phyloP scores from a whole-genome alignment of 2,329 filamentous ascomycete genomes.

The Ploettnerulaceae sp. region DNA sequence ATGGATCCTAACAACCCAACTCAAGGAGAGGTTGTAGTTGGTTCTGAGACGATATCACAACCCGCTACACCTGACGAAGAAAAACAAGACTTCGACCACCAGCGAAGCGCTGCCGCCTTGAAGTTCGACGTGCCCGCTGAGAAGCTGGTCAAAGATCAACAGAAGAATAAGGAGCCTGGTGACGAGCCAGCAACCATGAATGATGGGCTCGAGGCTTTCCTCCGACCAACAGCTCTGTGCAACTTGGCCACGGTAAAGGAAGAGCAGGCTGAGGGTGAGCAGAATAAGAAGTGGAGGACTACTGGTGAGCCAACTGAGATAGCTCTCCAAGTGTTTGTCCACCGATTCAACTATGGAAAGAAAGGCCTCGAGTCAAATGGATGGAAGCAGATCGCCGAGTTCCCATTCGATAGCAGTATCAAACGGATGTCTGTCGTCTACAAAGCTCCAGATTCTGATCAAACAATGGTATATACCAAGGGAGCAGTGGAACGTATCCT shows the following conservation, averaged over 20 bases:
- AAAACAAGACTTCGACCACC: slow-evolving; percentile 50
- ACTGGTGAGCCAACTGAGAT: slow-evolving; percentile 68
- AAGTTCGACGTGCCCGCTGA: slow-evolving; percentile 59
- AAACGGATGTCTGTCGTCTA: slow-evolving; percentile 76
- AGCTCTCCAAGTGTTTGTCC: slow-evolving; percentile 69
- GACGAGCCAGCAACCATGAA: slow-evolving; percentile 24
- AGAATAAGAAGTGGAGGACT: slow-evolving; percentile 52
- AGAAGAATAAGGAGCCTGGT: slow-evolving; percentile 23
- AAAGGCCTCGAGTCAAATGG: slow-evolving; percentile 44
- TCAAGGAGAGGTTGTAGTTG: slow-evolving; percentile 39
- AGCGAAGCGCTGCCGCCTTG: slow-evolving; percentile 55
- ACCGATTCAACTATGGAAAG: slow-evolving; percentile 60
- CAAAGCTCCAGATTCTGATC: slow-evolving; percentile 37
- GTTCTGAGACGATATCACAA: slow-evolving; percentile 31
- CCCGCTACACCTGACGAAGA: slow-evolving; percentile 6
- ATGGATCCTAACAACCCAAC: slow-evolving; percentile 48
- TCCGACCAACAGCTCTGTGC: slow-evolving; percentile 59
- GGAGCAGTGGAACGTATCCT: slow-evolving; percentile 67
- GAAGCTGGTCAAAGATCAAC: slow-evolving; percentile 28
- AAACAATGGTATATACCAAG: slow-evolving; percentile 53
- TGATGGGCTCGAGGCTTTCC: slow-evolving; percentile 46
- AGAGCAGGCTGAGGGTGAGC: slow-evolving; percentile 33
- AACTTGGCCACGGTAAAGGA: slow-evolving; percentile 61
- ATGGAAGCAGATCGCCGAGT: slow-evolving; percentile 60
- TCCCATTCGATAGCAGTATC: slow-evolving; percentile 68